A percentile compares a stretch with the other conserved stretches of the same genome.
These are phyloP conservation scores for Nadsonia commutata DNA, from an alignment of 1,139 yeast species.

Conservation along the genomic window DNA sequence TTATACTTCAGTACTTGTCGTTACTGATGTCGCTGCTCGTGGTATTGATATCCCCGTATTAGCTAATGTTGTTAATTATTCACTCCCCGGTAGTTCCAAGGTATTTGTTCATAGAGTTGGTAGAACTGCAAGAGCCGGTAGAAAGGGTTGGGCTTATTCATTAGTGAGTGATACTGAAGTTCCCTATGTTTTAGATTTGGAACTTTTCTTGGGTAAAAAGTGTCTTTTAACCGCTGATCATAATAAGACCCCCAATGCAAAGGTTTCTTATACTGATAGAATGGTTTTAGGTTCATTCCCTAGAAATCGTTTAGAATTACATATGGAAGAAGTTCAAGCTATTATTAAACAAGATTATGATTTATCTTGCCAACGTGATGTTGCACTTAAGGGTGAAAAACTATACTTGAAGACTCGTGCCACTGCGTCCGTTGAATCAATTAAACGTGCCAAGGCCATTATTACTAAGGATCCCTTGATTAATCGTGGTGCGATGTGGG, in stretches of 20 bases:
- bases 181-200: slow-evolving; percentile 82
- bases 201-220: slow-evolving; percentile 77
- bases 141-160: slow-evolving; percentile 95
- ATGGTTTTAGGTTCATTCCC: slow-evolving; percentile 78
- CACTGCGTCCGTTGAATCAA: slow-evolving; percentile 72
- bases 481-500: slow-evolving; percentile 38
- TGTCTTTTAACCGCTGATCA: slow-evolving; percentile 34
- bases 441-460: slow-evolving; percentile 72
- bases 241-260: slow-evolving; percentile 19
- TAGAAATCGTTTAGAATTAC: slow-evolving; percentile 50
- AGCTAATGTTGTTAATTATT: slow-evolving; percentile 84
- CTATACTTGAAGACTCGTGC: slow-evolving; percentile 74
- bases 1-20: slow-evolving; percentile 68
- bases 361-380: slow-evolving; percentile 46
- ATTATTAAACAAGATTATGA: slow-evolving; percentile 57
- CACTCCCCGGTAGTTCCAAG: slow-evolving; percentile 84
- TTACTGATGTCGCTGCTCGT: slow-evolving; percentile 98
- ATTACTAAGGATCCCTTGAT: slow-evolving; percentile 30
- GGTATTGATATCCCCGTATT: slow-evolving; percentile 97
- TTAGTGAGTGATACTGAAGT: slow-evolving; percentile 73
- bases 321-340: slow-evolving; percentile 57
- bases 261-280: slow-evolving; percentile 44
- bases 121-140: slow-evolving; percentile 98
- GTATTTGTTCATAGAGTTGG: slow-evolving; percentile 96
- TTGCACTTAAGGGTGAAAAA: slow-evolving; percentile 76